Evolutionary conservation across 2,329 filamentous ascomycete species (phyloP), one percentile per base, ranked within the genome.

Genomic region (Myriosclerotinia duriaeana): DNA sequence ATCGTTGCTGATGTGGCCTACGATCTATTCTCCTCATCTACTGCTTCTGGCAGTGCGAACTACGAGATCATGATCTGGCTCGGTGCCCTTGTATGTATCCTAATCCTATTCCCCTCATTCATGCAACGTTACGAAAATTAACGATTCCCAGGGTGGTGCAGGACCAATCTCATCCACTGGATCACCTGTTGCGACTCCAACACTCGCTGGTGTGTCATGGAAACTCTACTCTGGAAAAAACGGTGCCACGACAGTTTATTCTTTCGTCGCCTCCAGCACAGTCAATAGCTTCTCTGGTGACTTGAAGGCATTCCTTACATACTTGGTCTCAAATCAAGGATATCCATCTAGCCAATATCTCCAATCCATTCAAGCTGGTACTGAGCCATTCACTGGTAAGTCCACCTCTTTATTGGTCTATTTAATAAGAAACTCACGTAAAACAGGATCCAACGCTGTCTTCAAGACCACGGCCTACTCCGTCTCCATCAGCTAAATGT

Each of bases 61-160:
- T 88, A 85, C 73, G 87, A 89, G 76, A 79, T 89, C 71, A 89
- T 89, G 87, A 81, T 89, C 70, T 89, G 87, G 87, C 77, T 85
- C 36, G 81, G 78, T 4, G 84, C 83, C 40, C 76, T 87, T 26
- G 58, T 61, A 48, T 40, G 58, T 36, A 1, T 12, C n/a, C 22
- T 9, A 20, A 7, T 34, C 11, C 1, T 6, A 26, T 14, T 50
- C 3, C 5, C 1, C 14, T 38, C 5, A 5, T 22, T 38, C 2
- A 53, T 60, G n/a, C 4, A 14, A 50, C 11, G 1, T 26, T 20
- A 6, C 8, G 20, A 36, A 61, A 20, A 50, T 44, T 50, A 38
- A 61, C 58, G 9, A 50, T 17, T 61, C 3, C 9, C n/a, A 61
- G 54, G 85, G 83, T 36, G 82, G 83, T 61, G 84, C 84, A 2